phyloP scores from a whole-genome alignment of 805 yeast genomes.

The Yarrowia keelungensis region DNA sequence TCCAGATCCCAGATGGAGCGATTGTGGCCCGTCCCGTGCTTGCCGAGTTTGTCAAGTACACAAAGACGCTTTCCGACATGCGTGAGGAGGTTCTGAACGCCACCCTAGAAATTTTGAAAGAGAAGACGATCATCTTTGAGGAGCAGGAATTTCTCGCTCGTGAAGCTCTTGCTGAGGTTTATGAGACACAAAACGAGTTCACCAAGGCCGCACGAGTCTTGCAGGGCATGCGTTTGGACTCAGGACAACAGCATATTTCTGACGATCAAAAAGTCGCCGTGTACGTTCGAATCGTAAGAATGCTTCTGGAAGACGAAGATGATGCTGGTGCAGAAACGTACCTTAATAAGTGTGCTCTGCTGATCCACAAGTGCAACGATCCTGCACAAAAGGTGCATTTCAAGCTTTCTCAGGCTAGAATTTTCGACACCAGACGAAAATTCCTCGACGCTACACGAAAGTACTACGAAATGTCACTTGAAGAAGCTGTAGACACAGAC shows the following conservation, averaged over 20 bases:
- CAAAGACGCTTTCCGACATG: not conserved
- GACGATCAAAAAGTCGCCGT: constrained; percentile 44
- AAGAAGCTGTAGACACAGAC: constrained; percentile 44
- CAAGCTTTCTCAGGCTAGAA: constrained; percentile 48
- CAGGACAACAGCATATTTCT: constrained; percentile 41
- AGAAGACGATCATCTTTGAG: constrained; percentile 40
- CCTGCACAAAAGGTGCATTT: constrained; percentile 44
- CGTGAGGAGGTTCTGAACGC: constrained; percentile 13
- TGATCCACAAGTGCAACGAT: constrained; percentile 42
- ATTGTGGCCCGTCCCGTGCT: constrained; percentile 36
- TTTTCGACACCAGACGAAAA: constrained; percentile 46
- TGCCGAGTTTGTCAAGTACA: constrained; percentile 19
- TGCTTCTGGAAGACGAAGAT: constrained; percentile 46
- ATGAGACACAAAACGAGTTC: constrained; percentile 41
- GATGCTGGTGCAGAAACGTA: constrained; percentile 45
- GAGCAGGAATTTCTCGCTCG: constrained; percentile 45
- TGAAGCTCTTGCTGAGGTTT: constrained; percentile 45
- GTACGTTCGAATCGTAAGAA: constrained; percentile 46
- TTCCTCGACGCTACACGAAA: constrained; percentile 48
- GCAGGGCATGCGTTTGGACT: constrained; percentile 43
- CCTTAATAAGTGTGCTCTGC: constrained; percentile 45
- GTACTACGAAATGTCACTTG: constrained; percentile 46
- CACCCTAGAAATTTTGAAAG: not conserved
- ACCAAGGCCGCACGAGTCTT: constrained; percentile 45
- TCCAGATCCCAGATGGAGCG: constrained; percentile 26